Conservation (phyloP, 2,329 filamentous ascomycete species). For the Sclerotinia borealis region DNA sequence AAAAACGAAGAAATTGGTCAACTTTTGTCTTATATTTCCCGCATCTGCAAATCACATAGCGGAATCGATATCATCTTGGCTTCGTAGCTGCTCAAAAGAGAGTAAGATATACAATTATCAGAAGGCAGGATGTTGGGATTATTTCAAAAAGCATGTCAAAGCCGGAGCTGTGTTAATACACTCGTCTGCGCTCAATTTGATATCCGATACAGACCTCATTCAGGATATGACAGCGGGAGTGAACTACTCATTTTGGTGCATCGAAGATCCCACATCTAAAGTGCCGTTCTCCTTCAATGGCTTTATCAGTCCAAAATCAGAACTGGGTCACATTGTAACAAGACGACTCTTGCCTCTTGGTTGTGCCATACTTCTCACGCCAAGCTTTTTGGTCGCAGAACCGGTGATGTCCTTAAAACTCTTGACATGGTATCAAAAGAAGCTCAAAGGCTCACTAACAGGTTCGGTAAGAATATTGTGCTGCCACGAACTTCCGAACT, state of each 20-base stretch:
- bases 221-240: conserved; percentile 1
- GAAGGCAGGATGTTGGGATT: conserved; percentile 41
- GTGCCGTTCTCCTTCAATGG: conserved; percentile 24
- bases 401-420: conserved; percentile 36
- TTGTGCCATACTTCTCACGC: conserved; percentile 42
- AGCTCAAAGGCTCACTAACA: conserved; percentile 14
- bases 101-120: conserved; percentile 41
- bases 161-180: conserved; percentile 27
- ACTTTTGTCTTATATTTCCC: conserved; percentile 48
- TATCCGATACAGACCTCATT: conserved; percentile 22
- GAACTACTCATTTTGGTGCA: conserved; percentile 24
- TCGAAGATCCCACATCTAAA: conserved; percentile 21
- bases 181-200: conserved; percentile 18
- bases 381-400: conserved; percentile 44
- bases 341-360: conserved; percentile 42
- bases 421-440: conserved; percentile 37
- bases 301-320: conserved; percentile 6
- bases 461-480: conserved; percentile 21
- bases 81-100: conserved; percentile 36
- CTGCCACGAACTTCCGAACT: conserved; percentile 25
- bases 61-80: conserved; percentile 40
- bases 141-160: conserved; percentile 34
- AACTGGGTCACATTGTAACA: conserved; percentile 34
- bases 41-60: conserved; percentile 32
- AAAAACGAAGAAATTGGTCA: conserved; percentile 18